A percentile compares a stretch with the other conserved stretches of the same genome.
Evolutionary conservation across 371 early-diverging fungal species (phyloP).

Genomic region (Mortierella sp.): DNA sequence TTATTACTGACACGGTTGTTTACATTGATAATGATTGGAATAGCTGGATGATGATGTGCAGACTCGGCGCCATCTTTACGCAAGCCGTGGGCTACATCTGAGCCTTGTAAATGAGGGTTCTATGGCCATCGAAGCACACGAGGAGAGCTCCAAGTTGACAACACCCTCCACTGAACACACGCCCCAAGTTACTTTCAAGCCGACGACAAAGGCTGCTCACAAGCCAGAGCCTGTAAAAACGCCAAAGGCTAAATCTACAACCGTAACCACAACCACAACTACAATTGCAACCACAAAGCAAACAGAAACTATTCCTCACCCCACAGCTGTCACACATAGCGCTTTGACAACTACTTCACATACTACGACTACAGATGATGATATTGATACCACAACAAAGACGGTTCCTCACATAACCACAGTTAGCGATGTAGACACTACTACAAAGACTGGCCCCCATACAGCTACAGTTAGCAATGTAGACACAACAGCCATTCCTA

Average conservation of each 20-base stretch:
- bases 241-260: slow-evolving; percentile 4
- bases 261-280: slow-evolving; percentile 6
- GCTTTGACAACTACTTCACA: neutral
- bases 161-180: neutral
- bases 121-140: neutral
- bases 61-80: neutral
- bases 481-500: too few species aligned
- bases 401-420: slow-evolving; percentile 7
- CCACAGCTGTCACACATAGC: neutral
- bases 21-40: neutral
- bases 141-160: neutral
- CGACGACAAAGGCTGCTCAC: neutral
- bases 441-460: neutral
- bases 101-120: neutral
- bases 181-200: neutral
- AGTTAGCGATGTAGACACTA: neutral
- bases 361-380: neutral
- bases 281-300: slow-evolving; percentile 2
- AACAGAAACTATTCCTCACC: neutral
- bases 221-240: neutral
- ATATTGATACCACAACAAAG: neutral
- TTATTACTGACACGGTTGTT: neutral
- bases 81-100: neutral
- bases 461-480: neutral
- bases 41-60: neutral